These are phyloP conservation scores for Pythium sp. DNA, from an alignment of 352 stramenopile genomes.

Conservation along the genomic window DNA sequence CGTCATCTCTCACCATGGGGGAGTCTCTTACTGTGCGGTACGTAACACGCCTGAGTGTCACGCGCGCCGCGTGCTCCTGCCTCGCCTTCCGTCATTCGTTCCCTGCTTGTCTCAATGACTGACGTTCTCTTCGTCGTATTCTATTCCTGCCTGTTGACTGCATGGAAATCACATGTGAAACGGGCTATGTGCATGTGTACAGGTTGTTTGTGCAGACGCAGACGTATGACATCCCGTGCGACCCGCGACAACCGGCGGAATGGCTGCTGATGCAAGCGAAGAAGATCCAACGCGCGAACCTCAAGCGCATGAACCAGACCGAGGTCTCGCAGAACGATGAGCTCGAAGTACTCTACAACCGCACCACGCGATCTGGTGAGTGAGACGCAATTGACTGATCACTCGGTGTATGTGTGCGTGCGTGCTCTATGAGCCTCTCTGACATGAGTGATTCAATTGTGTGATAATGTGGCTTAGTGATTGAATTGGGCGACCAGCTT, in stretches of 20 bases:
- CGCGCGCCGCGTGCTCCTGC: background rate
- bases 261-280: slow-evolving; percentile 78
- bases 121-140: background rate
- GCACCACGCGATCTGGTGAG: slow-evolving; percentile 45
- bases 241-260: slow-evolving; percentile 63
- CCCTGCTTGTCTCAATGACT: slow-evolving; percentile 3
- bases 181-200: background rate
- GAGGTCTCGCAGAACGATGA: slow-evolving; percentile 38
- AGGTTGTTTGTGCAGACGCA: slow-evolving; percentile 78
- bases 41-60: background rate
- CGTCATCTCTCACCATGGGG: slow-evolving; percentile 4
- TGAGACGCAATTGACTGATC: background rate
- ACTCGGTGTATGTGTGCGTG: background rate
- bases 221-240: slow-evolving; percentile 83
- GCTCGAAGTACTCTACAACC: slow-evolving; percentile 83
- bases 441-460: background rate
- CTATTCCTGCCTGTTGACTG: background rate
- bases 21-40: slow-evolving; percentile 20
- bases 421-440: background rate
- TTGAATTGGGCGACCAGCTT: slow-evolving; percentile 69
- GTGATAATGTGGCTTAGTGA: slow-evolving; percentile 26
- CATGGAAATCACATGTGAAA: background rate
- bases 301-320: slow-evolving; percentile 25
- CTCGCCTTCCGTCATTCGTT: background rate
- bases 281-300: slow-evolving; percentile 66